These are phyloP conservation scores for Beta lomatogona DNA, from an alignment of 179 eudicot species.

Conservation along the genomic window DNA sequence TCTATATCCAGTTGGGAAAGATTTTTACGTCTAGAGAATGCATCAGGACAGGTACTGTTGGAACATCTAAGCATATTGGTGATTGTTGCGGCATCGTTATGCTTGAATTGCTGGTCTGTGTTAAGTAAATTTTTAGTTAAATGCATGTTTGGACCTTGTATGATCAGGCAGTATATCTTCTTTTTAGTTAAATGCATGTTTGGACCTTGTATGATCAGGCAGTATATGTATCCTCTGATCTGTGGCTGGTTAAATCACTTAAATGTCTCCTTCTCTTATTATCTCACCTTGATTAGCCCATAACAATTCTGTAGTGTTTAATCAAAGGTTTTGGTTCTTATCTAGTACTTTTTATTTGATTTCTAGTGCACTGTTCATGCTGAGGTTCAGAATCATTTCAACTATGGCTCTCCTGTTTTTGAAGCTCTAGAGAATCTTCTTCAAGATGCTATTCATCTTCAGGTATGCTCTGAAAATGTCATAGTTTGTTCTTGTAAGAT, in stretches of 20 bases:
- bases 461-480: constrained; percentile 38
- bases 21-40: constrained; percentile 66
- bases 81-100: background rate
- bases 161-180: background rate
- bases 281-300: background rate
- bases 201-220: background rate
- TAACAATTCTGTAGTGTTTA: background rate
- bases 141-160: background rate
- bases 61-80: background rate
- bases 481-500: background rate
- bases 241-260: background rate
- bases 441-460: constrained; percentile 71
- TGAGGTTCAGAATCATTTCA: constrained; percentile 39
- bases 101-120: background rate
- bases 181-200: background rate
- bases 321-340: constrained; percentile 11
- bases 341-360: constrained; percentile 16
- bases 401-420: constrained; percentile 31
- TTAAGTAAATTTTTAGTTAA: background rate
- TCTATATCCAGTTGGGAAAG: constrained; percentile 70
- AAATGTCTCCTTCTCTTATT: background rate
- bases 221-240: background rate
- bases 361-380: constrained; percentile 72
- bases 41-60: constrained; percentile 68
- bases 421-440: constrained; percentile 37